A percentile compares a stretch with the other conserved stretches of the same genome.
Conservation (phyloP, 106 monocot species). For the Apostasia ramifera region DNA sequence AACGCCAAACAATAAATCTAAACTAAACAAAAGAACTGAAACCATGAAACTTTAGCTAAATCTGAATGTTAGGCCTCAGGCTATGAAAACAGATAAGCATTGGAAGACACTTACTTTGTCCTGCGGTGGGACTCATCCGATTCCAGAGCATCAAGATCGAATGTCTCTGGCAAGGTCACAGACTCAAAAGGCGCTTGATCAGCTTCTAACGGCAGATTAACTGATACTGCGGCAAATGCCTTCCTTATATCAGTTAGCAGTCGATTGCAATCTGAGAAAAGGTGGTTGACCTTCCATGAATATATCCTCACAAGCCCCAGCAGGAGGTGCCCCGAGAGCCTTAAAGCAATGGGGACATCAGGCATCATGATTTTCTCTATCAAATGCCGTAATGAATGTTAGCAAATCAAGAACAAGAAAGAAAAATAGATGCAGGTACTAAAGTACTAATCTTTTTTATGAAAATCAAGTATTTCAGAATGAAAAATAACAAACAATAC, state of each 20-base stretch:
- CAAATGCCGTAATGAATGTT: not conserved
- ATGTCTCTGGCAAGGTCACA: constrained; percentile 68
- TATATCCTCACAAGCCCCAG: constrained; percentile 81
- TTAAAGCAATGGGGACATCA: constrained; percentile 80
- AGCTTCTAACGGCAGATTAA: constrained; percentile 56
- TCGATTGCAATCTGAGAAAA: constrained; percentile 61
- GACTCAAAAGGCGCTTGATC: constrained; percentile 54
- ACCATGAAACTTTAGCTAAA: no score
- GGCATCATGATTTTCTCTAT: constrained; percentile 76
- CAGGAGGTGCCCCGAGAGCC: constrained; percentile 81
- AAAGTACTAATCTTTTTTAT: no score
- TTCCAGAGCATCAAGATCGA: constrained; percentile 69
- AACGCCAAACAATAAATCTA: no score
- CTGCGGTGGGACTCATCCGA: constrained; percentile 32
- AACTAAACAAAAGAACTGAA: not conserved
- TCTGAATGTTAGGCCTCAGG: no score
- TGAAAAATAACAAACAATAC: no score
- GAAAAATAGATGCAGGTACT: no score
- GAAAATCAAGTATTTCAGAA: no score
- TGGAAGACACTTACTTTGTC: constrained; percentile 27
- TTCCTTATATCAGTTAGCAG: constrained; percentile 37
- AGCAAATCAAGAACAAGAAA: not conserved
- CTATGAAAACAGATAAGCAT: not conserved
- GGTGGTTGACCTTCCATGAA: constrained; percentile 84
- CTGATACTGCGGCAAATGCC: constrained; percentile 32